Evolutionary conservation across 495 filamentous ascomycete species (phyloP).

Genomic region (Aspergillus sparsus): DNA sequence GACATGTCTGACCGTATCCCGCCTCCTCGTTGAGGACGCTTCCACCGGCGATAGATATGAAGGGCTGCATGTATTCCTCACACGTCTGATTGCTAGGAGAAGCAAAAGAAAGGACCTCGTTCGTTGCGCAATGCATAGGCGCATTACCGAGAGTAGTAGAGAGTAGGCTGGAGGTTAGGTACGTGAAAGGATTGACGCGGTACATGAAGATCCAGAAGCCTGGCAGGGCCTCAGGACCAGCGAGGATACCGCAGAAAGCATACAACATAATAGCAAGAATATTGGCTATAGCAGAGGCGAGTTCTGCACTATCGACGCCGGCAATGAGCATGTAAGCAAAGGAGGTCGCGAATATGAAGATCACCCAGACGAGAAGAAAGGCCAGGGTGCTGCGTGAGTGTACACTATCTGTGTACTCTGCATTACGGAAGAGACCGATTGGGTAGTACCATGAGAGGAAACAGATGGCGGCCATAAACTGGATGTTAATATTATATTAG

Average conservation of each 20-base stretch:
- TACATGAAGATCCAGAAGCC: conserved; percentile 77
- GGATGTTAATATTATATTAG: conserved; percentile 40
- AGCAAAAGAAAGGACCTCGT: conserved; percentile 55
- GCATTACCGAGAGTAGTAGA: conserved; percentile 52
- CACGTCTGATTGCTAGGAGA: conserved; percentile 54
- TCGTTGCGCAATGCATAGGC: conserved; percentile 51
- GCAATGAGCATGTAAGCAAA: conserved; percentile 58
- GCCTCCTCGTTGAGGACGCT: conserved; percentile 29
- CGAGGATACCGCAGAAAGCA: conserved; percentile 63
- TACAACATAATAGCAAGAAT: conserved; percentile 32
- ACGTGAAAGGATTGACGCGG: conserved; percentile 63
- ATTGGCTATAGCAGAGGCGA: conserved; percentile 31
- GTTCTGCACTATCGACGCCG: conserved; percentile 52
- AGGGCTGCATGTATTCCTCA: conserved; percentile 41
- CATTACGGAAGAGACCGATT: conserved; percentile 54
- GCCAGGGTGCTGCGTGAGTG: conserved; percentile 50
- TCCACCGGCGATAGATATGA: conserved; percentile 9
- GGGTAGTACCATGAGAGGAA: conserved; percentile 63
- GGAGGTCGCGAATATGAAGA: conserved; percentile 50
- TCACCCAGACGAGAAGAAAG: conserved; percentile 50
- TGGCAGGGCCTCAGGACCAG: conserved; percentile 52
- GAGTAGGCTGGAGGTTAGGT: conserved; percentile 31
- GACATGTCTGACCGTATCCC: conserved; percentile 35
- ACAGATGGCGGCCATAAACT: conserved; percentile 56
- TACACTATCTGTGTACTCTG: conserved; percentile 35